Percentiles rank a stretch among this genome's conserved stretches.
phyloP scores from a whole-genome alignment of 352 stramenopile genomes.

The Halophytophthora polymorphica region DNA sequence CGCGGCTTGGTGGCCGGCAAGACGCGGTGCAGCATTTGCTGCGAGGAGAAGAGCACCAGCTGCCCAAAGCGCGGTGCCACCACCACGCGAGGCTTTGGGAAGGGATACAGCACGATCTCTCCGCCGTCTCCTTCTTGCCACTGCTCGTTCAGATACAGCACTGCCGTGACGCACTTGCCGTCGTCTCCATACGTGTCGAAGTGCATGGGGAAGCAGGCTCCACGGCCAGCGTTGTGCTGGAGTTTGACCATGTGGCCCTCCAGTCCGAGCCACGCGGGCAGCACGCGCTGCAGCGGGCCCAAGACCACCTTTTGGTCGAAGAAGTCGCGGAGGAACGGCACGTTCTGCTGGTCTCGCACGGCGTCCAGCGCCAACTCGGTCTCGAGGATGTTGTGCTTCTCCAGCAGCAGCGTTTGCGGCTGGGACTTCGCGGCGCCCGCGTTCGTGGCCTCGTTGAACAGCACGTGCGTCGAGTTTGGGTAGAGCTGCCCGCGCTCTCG shows the following conservation, averaged over 20 bases:
- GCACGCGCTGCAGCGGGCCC: slow-evolving; percentile 22
- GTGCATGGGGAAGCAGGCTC: slow-evolving; percentile 84
- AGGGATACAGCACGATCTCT: slow-evolving; percentile 82
- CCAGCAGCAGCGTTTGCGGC: slow-evolving; percentile 47
- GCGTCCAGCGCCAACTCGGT: slow-evolving; percentile 63
- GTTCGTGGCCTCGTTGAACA: slow-evolving; percentile 24
- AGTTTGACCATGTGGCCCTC: slow-evolving; percentile 70
- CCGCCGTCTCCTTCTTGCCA: slow-evolving; percentile 73
- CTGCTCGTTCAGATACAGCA: slow-evolving; percentile 82
- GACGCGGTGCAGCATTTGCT: slow-evolving; percentile 81
- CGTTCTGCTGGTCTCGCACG: slow-evolving; percentile 22
- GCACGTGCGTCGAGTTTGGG: slow-evolving; percentile 76
- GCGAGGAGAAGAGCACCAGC: slow-evolving; percentile 76
- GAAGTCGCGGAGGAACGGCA: slow-evolving; percentile 48
- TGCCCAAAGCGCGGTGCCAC: slow-evolving; percentile 57
- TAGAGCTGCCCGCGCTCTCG: slow-evolving; percentile 50
- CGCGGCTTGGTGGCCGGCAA: slow-evolving; percentile 43
- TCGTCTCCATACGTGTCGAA: slow-evolving; percentile 84
- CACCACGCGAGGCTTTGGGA: slow-evolving; percentile 47
- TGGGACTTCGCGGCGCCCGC: slow-evolving; percentile 6
- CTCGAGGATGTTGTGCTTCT: slow-evolving; percentile 82
- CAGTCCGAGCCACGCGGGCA: slow-evolving; percentile 46
- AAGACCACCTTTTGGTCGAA: slow-evolving; percentile 66
- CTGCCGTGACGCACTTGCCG: slow-evolving; percentile 77
- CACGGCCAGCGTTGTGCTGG: slow-evolving; percentile 71